phyloP scores from a whole-genome alignment of 1,284 basidiomycete species.

The Phlebopus sp. region DNA sequence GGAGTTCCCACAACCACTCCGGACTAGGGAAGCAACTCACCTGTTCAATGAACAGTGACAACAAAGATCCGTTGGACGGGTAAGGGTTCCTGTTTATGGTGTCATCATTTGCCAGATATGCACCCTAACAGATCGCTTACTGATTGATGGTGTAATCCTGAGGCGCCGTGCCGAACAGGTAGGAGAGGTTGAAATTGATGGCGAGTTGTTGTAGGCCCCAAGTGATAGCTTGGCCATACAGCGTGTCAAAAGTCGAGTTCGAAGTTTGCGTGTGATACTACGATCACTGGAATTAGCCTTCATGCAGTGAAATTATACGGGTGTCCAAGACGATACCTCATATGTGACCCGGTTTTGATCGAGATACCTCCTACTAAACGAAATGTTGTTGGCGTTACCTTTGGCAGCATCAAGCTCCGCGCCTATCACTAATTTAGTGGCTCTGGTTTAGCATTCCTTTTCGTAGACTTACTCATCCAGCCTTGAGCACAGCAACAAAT shows the following conservation, averaged over 20 bases:
- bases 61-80: conserved; percentile 61
- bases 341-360: conserved; percentile 61
- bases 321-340: background rate
- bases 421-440: conserved; percentile 32
- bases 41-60: conserved; percentile 60
- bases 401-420: conserved; percentile 45
- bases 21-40: conserved; percentile 34
- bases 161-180: conserved; percentile 67
- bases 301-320: background rate
- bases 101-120: background rate
- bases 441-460: background rate
- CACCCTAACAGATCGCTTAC: conserved; percentile 32
- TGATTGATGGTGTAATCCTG: conserved; percentile 66
- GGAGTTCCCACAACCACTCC: background rate
- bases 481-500: conserved; percentile 13
- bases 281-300: background rate
- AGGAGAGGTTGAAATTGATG: conserved; percentile 50
- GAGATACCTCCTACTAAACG: conserved; percentile 67
- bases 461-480: conserved; percentile 31
- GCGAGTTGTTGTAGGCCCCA: conserved; percentile 52
- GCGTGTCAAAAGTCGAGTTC: conserved; percentile 55
- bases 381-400: conserved; percentile 46
- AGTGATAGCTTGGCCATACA: conserved; percentile 50
- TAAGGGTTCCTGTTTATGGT: conserved; percentile 47
- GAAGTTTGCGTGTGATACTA: conserved; percentile 56